Evolutionary conservation across 163 green algal species (phyloP), one percentile per base, ranked within the genome.

Genomic region (Chloromonas sp.): DNA sequence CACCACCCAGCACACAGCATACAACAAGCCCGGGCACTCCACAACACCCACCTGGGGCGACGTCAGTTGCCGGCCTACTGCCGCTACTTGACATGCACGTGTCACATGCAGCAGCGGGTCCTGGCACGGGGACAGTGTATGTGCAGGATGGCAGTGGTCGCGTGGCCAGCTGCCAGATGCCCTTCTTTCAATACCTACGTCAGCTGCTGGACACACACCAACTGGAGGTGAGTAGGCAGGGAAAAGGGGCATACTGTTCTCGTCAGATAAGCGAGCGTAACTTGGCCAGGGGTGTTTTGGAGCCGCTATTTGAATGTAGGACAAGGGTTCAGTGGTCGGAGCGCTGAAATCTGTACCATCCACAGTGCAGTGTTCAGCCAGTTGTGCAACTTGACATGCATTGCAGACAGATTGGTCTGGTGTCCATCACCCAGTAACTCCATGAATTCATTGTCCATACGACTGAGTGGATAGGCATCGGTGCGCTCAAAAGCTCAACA

Each of bases 31-130:
- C 0, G 66, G 80, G 13, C 70, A 77, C 70, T n/a, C 36, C 36
- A 36, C 36, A 36, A 36, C 36, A 36, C 83, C 88, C 2, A 89
- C 98, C n/a, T 98, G 95, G 94, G 85, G 90, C 76, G 89, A 91
- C 15, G 85, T 98, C 71, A 93, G 83, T 0, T 99, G 97, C 87
- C 81, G 82, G 3, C 89, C 98, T 14, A 85, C 86, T 0, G 81
- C 83, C 1, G 70, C 84, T 60, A 61, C 14, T 14, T 15, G 61
- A 78, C 61, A 3, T 78, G n/a, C 81, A 3, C 81, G n/a, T 78
- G 3, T 36, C 61, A 78, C 61, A 13, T n/a, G 1, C 61, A 78
- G 71, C 14, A 58, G 1, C 59, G 1, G 66, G 60, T 70, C 70
- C 82, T 59, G 58, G 60, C 3, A 8, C n/a, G 58, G 82, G 70